These are phyloP conservation scores for Heterobasidion irregulare DNA, from an alignment of 1,284 basidiomycete genomes.

Conservation along the genomic window DNA sequence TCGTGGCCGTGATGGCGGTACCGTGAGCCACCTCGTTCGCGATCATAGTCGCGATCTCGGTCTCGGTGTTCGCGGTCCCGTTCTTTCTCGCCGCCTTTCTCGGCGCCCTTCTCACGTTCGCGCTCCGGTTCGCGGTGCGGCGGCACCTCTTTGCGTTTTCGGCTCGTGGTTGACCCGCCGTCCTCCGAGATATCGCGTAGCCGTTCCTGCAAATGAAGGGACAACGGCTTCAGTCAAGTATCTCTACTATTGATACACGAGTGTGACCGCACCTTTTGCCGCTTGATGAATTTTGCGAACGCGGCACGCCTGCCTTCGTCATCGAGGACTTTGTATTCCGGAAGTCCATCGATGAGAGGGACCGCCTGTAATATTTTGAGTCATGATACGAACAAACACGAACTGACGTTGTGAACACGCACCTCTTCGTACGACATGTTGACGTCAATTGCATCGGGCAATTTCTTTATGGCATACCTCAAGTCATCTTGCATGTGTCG, in stretches of 20 bases:
- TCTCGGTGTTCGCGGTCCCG: constrained; percentile 21
- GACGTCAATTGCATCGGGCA: constrained; percentile 73
- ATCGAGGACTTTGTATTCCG: constrained; percentile 78
- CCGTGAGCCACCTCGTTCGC: constrained; percentile 18
- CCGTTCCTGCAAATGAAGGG: constrained; percentile 52
- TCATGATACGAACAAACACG: neutral
- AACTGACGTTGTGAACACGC: constrained; percentile 3
- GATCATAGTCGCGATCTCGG: constrained; percentile 7
- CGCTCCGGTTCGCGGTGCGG: constrained; percentile 32
- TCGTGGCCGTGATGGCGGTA: constrained; percentile 11
- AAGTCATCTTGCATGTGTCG: constrained; percentile 92
- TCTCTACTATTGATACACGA: no score
- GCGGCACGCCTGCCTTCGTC: constrained; percentile 74
- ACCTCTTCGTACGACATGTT: constrained; percentile 74
- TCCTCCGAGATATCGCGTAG: constrained; percentile 70
- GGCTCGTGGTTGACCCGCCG: constrained; percentile 66
- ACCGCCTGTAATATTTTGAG: constrained; percentile 39
- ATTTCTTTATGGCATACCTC: constrained; percentile 90
- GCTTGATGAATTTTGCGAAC: constrained; percentile 78
- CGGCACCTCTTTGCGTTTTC: constrained; percentile 64
- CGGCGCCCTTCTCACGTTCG: constrained; percentile 21
- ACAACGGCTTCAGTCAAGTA: neutral
- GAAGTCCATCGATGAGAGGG: constrained; percentile 68
- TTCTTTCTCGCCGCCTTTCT: constrained; percentile 5
- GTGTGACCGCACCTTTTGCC: constrained; percentile 59